phyloP scores from a whole-genome alignment of 805 yeast species.

The Ogataea angusta region DNA sequence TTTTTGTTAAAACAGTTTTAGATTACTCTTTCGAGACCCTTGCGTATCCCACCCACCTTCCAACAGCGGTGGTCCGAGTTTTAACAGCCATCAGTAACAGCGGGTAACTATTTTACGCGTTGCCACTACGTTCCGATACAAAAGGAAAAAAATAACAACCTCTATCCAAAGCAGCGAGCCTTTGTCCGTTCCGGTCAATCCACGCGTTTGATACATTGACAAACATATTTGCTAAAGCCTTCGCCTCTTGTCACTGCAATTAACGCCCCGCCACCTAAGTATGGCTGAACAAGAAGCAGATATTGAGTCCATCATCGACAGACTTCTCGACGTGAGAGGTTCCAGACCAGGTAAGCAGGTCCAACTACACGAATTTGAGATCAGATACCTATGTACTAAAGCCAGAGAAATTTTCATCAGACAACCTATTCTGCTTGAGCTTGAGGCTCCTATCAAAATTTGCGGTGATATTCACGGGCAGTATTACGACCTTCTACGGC shows the following conservation, averaged over 20 bases:
- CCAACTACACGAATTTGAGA: constrained; percentile 88
- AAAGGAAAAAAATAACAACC: constrained; percentile 5
- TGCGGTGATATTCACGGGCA: constrained; percentile 99
- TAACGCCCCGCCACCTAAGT: constrained; percentile 5
- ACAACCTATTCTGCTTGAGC: constrained; percentile 91
- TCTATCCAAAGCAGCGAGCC: background rate
- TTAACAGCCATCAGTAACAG: constrained; percentile 12
- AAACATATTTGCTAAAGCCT: constrained; percentile 4
- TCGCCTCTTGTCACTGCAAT: constrained; percentile 8
- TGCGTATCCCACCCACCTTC: constrained; percentile 1
- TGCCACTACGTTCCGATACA: constrained; percentile 5
- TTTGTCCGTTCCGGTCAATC: background rate
- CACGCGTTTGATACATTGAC: constrained; percentile 2
- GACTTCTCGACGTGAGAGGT: constrained; percentile 95
- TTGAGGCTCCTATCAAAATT: constrained; percentile 95
- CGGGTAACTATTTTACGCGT: constrained; percentile 13
- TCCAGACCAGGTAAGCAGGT: constrained; percentile 98
- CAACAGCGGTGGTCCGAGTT: constrained; percentile 4
- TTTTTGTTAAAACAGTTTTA: constrained; percentile 10
- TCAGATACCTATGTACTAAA: constrained; percentile 91
- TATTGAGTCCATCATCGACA: constrained; percentile 93
- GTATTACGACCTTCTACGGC: constrained; percentile 90
- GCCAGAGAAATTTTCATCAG: constrained; percentile 97
- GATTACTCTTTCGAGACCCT: constrained; percentile 4
- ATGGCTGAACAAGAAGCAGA: constrained; percentile 66